Evolutionary conservation across 495 filamentous ascomycete species (phyloP).

Genomic region (Podospora australis): DNA sequence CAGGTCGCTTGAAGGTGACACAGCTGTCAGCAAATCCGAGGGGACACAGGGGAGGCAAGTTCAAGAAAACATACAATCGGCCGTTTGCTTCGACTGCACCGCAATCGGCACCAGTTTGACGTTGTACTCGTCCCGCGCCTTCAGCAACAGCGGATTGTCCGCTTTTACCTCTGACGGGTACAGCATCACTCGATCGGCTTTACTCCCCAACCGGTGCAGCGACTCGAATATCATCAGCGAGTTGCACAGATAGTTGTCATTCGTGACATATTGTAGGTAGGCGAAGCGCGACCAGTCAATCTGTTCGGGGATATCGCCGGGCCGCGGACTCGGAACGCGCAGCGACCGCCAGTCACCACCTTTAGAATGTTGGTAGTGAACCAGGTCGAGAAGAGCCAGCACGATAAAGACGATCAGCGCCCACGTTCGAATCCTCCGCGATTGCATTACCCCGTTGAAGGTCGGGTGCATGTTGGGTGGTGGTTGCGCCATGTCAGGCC

Average conservation of each 20-base stretch:
- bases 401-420: no score
- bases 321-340: no score
- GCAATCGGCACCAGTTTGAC: slow-evolving; percentile 55
- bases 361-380: no score
- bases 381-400: no score
- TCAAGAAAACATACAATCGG: slow-evolving; percentile 28
- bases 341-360: no score
- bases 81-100: slow-evolving; percentile 44
- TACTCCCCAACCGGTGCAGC: slow-evolving; percentile 52
- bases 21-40: slow-evolving; percentile 9
- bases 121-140: slow-evolving; percentile 55
- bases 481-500: no score
- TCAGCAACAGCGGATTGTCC: slow-evolving; percentile 50
- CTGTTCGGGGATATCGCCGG: no score
- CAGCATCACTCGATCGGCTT: slow-evolving; percentile 60
- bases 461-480: no score
- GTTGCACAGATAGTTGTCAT: slow-evolving; percentile 65
- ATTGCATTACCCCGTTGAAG: no score
- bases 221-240: slow-evolving; percentile 68
- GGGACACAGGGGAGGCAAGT: background rate
- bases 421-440: no score
- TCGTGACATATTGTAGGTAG: slow-evolving; percentile 68
- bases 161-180: slow-evolving; percentile 55
- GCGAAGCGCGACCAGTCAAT: slow-evolving; percentile 58
- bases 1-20: slow-evolving; percentile 39